Percentiles rank a stretch among this genome's conserved stretches.
These are phyloP conservation scores for Candida glaebosa DNA, from an alignment of 805 yeast genomes.

Conservation along the genomic window DNA sequence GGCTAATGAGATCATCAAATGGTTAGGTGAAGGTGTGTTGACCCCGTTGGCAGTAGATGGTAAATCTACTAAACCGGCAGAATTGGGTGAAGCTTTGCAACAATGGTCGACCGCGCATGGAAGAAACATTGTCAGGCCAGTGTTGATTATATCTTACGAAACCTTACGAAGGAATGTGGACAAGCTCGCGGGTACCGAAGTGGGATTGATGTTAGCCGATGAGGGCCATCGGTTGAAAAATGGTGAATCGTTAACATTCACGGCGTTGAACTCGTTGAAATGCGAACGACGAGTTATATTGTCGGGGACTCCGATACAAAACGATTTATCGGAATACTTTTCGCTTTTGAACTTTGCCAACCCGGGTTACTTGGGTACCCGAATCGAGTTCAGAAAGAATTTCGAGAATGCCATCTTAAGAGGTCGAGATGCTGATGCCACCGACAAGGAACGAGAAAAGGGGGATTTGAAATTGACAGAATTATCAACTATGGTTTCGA, in stretches of 20 bases:
- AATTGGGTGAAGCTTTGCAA: slow-evolving; percentile 62
- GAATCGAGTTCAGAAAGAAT: slow-evolving; percentile 78
- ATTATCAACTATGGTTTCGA: slow-evolving; percentile 73
- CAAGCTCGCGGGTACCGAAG: slow-evolving; percentile 67
- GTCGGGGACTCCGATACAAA: slow-evolving; percentile 96
- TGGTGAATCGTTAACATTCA: slow-evolving; percentile 89
- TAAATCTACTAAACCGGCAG: slow-evolving; percentile 67
- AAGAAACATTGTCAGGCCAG: slow-evolving; percentile 87
- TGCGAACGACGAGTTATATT: slow-evolving; percentile 87
- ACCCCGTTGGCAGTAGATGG: slow-evolving; percentile 93
- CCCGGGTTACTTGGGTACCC: slow-evolving; percentile 86
- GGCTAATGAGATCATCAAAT: slow-evolving; percentile 94
- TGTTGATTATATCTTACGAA: slow-evolving; percentile 89
- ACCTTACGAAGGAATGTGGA: slow-evolving; percentile 84
- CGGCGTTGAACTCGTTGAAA: slow-evolving; percentile 76
- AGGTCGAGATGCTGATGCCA: slow-evolving; percentile 88
- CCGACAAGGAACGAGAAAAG: slow-evolving; percentile 65
- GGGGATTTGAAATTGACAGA: slow-evolving; percentile 72
- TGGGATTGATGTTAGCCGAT: slow-evolving; percentile 74
- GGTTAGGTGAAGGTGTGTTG: slow-evolving; percentile 91
- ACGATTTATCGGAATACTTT: slow-evolving; percentile 90
- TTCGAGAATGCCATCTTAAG: slow-evolving; percentile 76
- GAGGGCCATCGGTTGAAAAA: slow-evolving; percentile 48
- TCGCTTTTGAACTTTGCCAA: slow-evolving; percentile 88
- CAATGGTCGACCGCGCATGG: slow-evolving; percentile 90